Evolutionary conservation across 768 basidiomycete genomes (phyloP).

Genomic region (Boletales sp.): DNA sequence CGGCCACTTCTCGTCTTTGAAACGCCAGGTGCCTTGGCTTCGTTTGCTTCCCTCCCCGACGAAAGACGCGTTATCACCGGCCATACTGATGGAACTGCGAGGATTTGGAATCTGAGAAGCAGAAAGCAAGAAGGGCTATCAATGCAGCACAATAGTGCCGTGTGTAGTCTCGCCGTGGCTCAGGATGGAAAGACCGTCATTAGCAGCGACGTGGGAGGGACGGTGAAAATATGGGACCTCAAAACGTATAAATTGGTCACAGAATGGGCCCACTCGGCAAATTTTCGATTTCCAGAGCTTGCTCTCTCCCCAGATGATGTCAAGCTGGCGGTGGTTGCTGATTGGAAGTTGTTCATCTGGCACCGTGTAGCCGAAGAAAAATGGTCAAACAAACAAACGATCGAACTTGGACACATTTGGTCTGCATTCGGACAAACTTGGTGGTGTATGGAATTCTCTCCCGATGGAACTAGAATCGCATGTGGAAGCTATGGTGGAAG

Average conservation of each 20-base stretch:
- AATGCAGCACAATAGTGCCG: not conserved
- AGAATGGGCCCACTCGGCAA: not conserved
- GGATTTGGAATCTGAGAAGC: constrained; percentile 5
- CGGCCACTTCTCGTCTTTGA: no score
- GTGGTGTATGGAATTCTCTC: constrained; percentile 2
- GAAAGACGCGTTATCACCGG: no score
- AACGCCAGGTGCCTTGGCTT: no score
- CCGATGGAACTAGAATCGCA: not conserved
- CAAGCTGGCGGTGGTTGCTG: not conserved
- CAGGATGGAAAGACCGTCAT: constrained; percentile 1
- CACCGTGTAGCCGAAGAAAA: not conserved
- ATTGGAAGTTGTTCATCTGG: not conserved
- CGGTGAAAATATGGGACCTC: constrained; percentile 3
- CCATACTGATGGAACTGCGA: no score
- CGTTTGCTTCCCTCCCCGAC: no score
- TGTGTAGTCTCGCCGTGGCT: not conserved
- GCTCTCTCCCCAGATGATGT: not conserved
- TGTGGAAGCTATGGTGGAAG: not conserved
- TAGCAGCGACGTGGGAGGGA: not conserved
- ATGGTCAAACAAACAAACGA: not conserved
- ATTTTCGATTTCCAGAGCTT: not conserved
- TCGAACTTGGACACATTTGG: no score
- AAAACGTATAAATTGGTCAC: not conserved
- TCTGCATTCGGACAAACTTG: no score
- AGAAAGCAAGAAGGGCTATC: constrained; percentile 2